These are phyloP conservation scores for Trapa incisa DNA, from an alignment of 345 rosid species.

Conservation along the genomic window DNA sequence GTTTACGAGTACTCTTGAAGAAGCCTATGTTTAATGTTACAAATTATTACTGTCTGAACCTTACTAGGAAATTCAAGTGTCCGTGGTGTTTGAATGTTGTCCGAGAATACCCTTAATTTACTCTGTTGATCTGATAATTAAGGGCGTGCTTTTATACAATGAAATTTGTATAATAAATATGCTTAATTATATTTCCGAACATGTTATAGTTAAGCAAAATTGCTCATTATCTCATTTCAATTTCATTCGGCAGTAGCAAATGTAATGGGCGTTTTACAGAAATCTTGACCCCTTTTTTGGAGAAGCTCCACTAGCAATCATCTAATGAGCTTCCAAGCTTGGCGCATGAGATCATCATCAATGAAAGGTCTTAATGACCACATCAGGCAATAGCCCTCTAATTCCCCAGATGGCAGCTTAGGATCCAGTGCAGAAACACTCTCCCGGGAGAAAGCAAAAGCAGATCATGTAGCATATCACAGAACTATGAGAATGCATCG, in stretches of 20 bases:
- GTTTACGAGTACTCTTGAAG: not conserved
- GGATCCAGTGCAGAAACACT: conserved; percentile 44
- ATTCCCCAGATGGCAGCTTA: conserved; percentile 39
- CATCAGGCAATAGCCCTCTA: conserved; percentile 58
- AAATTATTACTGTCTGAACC: not conserved
- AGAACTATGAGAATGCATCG: not conserved
- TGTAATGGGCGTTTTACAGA: not conserved
- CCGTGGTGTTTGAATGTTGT: not conserved
- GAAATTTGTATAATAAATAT: no score
- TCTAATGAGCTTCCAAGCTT: conserved; percentile 49
- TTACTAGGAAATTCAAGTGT: not conserved
- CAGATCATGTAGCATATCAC: not conserved
- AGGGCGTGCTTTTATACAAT: not conserved
- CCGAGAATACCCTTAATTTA: not conserved
- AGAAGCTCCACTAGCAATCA: conserved; percentile 5
- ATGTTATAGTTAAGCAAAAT: no score
- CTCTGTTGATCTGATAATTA: not conserved
- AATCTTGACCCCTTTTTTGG: not conserved
- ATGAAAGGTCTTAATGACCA: conserved; percentile 74
- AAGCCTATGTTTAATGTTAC: not conserved
- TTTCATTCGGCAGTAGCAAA: not conserved
- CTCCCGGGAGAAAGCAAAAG: conserved; percentile 30
- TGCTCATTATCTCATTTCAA: no score
- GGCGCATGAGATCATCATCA: conserved; percentile 43
- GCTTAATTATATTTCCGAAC: no score